These are phyloP conservation scores for Pleurotus pulmonarius DNA, from an alignment of 768 basidiomycete species.

Conservation along the genomic window DNA sequence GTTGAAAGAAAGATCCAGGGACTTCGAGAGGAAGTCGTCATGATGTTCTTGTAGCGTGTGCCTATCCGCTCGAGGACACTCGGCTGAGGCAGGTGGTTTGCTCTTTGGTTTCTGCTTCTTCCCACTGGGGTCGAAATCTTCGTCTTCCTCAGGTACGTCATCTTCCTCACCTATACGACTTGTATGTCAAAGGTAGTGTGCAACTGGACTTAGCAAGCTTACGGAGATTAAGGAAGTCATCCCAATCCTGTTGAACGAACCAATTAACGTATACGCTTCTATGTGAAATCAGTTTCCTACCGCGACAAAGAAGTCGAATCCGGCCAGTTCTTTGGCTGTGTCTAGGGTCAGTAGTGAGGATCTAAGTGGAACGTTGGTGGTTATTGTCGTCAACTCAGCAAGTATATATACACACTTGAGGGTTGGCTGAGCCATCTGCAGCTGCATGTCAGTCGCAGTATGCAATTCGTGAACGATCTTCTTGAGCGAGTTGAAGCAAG, in stretches of 20 bases:
- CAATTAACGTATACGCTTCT: background rate
- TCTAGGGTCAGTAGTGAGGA: conserved; percentile 47
- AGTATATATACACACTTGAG: conserved; percentile 43
- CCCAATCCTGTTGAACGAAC: conserved; percentile 48
- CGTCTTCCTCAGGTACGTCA: conserved; percentile 33
- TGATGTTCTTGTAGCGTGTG: conserved; percentile 73
- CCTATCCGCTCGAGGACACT: conserved; percentile 44
- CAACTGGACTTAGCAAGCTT: background rate
- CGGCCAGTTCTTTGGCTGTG: conserved; percentile 42
- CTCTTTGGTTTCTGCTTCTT: conserved; percentile 24
- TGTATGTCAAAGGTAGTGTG: background rate
- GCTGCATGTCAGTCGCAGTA: conserved; percentile 41
- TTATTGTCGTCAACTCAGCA: background rate
- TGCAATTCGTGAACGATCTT: conserved; percentile 71
- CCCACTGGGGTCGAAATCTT: conserved; percentile 45
- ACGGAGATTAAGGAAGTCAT: conserved; percentile 54
- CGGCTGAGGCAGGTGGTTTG: conserved; percentile 24
- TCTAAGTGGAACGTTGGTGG: conserved; percentile 25
- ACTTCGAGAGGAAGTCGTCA: conserved; percentile 60
- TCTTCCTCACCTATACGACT: background rate
- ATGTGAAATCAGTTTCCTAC: conserved; percentile 30
- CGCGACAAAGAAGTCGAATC: conserved; percentile 63
- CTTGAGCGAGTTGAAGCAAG: conserved; percentile 74
- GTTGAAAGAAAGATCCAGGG: conserved; percentile 60
- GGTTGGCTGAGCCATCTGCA: conserved; percentile 70